Conservation (phyloP, 257 asterid species). For the Haberlea rhodopensis region DNA sequence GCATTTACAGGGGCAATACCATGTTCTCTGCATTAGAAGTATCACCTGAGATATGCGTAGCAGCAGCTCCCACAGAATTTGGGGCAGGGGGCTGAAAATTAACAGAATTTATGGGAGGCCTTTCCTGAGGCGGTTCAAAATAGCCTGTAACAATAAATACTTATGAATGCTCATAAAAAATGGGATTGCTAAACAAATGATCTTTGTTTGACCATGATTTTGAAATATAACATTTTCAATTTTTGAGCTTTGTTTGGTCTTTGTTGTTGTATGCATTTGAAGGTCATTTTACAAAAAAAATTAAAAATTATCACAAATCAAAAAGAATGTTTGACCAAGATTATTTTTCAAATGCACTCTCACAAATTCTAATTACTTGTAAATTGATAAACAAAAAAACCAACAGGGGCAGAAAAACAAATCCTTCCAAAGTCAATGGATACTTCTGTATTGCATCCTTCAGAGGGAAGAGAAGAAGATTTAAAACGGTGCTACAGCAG, state of each 20-base stretch:
- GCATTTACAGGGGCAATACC: constrained; percentile 9
- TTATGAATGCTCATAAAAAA: constrained; percentile 19
- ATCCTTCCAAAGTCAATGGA: constrained; percentile 4
- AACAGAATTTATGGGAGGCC: constrained; percentile 31
- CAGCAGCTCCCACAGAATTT: constrained; percentile 30
- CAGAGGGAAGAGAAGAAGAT: not conserved
- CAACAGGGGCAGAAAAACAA: not conserved
- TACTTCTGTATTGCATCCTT: not conserved
- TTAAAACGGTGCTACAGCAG: constrained; percentile 5
- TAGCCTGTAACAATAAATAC: constrained; percentile 34
- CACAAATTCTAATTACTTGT: constrained; percentile 7
- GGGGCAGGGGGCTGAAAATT: constrained; percentile 37
- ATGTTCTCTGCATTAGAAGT: constrained; percentile 20
- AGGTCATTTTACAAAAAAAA: too few species aligned
- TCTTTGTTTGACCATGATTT: too few species aligned
- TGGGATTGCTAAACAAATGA: too few species aligned
- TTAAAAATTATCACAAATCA: too few species aligned
- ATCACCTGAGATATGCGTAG: constrained; percentile 40
- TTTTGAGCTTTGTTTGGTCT: too few species aligned
- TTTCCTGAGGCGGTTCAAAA: constrained; percentile 41
- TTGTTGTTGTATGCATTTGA: too few species aligned
- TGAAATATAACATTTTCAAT: too few species aligned
- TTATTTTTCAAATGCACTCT: constrained; percentile 1
- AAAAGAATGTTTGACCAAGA: too few species aligned
- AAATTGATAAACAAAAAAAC: constrained; percentile 3